phyloP scores from a whole-genome alignment of 352 stramenopile species.

The Phytophthora sojae region DNA sequence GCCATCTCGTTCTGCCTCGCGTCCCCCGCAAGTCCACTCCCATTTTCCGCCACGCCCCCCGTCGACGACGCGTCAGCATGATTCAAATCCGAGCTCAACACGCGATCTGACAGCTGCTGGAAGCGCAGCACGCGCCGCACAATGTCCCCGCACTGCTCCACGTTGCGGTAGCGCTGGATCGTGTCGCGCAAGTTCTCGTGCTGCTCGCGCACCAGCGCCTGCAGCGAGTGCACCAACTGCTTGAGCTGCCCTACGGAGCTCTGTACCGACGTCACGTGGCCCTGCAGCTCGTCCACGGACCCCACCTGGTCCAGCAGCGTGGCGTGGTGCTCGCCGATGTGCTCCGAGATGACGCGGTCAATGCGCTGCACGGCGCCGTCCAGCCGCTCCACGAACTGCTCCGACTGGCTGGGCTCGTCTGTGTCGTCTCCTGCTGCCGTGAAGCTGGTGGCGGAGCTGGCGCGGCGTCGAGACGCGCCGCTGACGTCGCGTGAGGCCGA shows the following conservation, averaged over 20 bases:
- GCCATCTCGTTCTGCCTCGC: slow-evolving; percentile 56
- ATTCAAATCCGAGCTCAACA: slow-evolving; percentile 52
- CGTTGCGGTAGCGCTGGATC: slow-evolving; percentile 82
- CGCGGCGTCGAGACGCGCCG: slow-evolving; percentile 19
- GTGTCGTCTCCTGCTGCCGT: slow-evolving; percentile 13
- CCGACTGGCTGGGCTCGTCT: slow-evolving; percentile 59
- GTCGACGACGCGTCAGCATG: slow-evolving; percentile 28
- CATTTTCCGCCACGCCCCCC: slow-evolving; percentile 8
- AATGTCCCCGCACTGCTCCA: slow-evolving; percentile 79
- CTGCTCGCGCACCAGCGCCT: slow-evolving; percentile 61
- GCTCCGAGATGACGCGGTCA: slow-evolving; percentile 80
- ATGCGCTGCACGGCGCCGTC: slow-evolving; percentile 73
- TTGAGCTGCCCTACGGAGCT: slow-evolving; percentile 73
- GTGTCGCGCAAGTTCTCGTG: slow-evolving; percentile 63
- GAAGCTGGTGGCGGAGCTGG: slow-evolving; percentile 29
- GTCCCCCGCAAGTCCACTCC: slow-evolving; percentile 17
- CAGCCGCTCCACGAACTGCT: slow-evolving; percentile 79
- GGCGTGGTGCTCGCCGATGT: slow-evolving; percentile 80
- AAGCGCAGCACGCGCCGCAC: slow-evolving; percentile 79
- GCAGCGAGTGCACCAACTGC: slow-evolving; percentile 64
- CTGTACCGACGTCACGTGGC: slow-evolving; percentile 63
- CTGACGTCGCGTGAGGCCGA: slow-evolving; percentile 46
- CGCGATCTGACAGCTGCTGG: slow-evolving; percentile 71
- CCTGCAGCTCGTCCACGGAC: slow-evolving; percentile 80
- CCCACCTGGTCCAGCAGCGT: slow-evolving; percentile 76